Base-by-base conservation (phyloP, 805 yeast genomes). In the Vanderwaltozyma verrucispora region DNA sequence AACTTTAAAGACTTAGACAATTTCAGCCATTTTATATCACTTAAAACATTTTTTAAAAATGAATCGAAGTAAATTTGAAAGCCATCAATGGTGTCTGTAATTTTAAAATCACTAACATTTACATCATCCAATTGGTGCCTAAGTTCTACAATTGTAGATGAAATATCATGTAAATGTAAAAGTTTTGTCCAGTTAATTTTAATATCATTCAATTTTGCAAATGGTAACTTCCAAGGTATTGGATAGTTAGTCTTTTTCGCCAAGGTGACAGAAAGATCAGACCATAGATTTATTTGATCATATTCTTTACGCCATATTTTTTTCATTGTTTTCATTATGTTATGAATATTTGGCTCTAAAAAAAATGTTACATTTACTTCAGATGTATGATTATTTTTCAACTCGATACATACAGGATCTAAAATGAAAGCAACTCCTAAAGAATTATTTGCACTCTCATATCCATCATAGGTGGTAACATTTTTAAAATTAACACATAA, bases 291-390 rank as follows among this genome's bases (percentile, higher is more conserved):
- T 15, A 56, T 29, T 19, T 47, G 44, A 10, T 49, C 43, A 29
- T 48, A 56, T 9, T 53, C 47, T 19, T 49, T 48, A 2, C 41
- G 42, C 55, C 59, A 51, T 19, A 57, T 34, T 35, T 54, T 56
- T 31, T 50, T 56, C 26, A 57, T 15, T 2, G 54, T 46, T 25
- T 48, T 46, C 7, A 51, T 21, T 7, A 53, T 36, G 24, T 49
- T 52, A 18, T 44, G 45, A 41, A 53, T 51, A 15, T 48, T 31
- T 5, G 63, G 61, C 35, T 50, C 49, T 3, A 56, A 35, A 3
- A 51, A 32, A 2, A 56, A 18, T 2, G 50, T 50, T 10, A 58
- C 24, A 27, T 51, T 43, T 15, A 55, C 27, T 5, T 46, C 40
- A 3, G 53, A 49, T 2, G 43, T 36, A 1, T 38, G 40, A 13